Percentiles rank a stretch among this genome's conserved stretches.
Conservation (phyloP, 1,284 basidiomycete genomes). For the Ganoderma boninense region DNA sequence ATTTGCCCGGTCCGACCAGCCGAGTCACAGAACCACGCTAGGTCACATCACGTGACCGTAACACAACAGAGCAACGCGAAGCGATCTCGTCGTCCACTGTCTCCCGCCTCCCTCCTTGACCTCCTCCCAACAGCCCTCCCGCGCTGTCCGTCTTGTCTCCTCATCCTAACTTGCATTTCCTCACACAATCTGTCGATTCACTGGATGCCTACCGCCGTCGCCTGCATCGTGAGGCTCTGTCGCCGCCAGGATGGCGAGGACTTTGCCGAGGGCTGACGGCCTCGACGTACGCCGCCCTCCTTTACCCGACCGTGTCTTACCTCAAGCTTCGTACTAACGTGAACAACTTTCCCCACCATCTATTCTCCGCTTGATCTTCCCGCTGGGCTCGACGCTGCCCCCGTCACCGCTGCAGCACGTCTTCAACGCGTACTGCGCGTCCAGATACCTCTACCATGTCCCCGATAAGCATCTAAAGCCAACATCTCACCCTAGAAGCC, state of each 20-base stretch:
- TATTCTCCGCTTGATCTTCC: background rate
- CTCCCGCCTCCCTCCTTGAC: background rate
- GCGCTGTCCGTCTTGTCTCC: background rate
- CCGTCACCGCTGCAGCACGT: background rate
- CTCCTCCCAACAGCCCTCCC: background rate
- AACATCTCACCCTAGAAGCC: background rate
- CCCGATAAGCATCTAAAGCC: constrained; percentile 1
- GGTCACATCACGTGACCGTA: background rate
- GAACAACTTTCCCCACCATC: background rate
- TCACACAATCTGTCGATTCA: background rate
- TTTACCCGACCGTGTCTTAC: background rate
- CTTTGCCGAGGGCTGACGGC: background rate
- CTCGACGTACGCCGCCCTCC: background rate
- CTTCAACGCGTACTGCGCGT: background rate
- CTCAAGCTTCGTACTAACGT: background rate
- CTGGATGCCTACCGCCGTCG: background rate
- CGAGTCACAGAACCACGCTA: background rate
- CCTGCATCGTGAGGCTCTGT: too few relatives aligned
- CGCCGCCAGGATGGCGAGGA: background rate
- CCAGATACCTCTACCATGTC: background rate
- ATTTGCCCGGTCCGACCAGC: background rate
- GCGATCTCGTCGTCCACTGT: too few relatives aligned
- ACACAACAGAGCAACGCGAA: background rate
- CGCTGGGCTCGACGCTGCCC: too few relatives aligned
- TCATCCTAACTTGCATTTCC: background rate